Evolutionary conservation across 331 rosid species (phyloP), one percentile per base, ranked within the genome.

Genomic region (Dryas integrifolia): DNA sequence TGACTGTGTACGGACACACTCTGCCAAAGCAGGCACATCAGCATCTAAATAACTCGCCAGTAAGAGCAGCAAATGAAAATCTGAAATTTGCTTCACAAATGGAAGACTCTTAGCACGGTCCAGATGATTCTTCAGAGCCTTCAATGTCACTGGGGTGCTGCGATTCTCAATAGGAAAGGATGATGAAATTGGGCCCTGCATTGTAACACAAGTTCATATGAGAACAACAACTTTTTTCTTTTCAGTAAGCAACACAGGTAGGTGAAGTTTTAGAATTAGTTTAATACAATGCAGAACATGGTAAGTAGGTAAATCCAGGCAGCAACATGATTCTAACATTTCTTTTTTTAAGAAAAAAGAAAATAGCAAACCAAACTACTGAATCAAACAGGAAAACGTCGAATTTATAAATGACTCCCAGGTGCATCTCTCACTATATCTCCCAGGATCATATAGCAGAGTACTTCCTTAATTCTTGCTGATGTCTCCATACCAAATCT

Each of bases 131-230:
- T 85, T 95, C 83, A 95, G 82, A 1, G 96, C 97, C 82, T 30
- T 87, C 85, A 82, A 66, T 0, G 87, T 67, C 81, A 89, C 85
- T 9, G 59, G 78, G 59, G 67, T 62, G 61, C 30, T 82, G 70
- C 98, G 88, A 77, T 95, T 95, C 90, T 95, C 98, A 13, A 89
- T 51, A 21, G 98, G 96, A 75, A 92, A 95, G 16, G 87, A 45
- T 16, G 98, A 49, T 26, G 93, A 80, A 48, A 95, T 93, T 18
- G 96, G 96, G 16, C 98, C 99, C 99, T 95, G 88, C 87, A 81
- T 68, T 72, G 72, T 35, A 8, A 76, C 44, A 60, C 68, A 57
- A 81, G 51, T 41, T 66, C 51, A 63, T 4, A 26, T 73, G 18
- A 77, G 55, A 7, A 35, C 53, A 46, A 55, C n/a, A 2, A 45